These are phyloP conservation scores for Turritis glabra DNA, from an alignment of 345 rosid species.

Conservation along the genomic window DNA sequence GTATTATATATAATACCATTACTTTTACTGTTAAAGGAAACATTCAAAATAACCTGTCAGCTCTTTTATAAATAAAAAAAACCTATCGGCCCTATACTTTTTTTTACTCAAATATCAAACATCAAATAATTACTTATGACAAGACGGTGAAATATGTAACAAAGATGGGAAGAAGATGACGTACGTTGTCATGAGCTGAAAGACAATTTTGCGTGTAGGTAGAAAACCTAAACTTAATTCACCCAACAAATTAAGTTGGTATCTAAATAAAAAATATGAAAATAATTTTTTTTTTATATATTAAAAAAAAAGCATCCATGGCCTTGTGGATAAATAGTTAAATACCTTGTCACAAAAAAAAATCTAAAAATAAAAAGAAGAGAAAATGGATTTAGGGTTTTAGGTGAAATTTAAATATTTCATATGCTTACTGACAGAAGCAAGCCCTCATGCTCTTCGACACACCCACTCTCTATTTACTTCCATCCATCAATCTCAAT, in stretches of 20 bases:
- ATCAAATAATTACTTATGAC: constrained; percentile 32
- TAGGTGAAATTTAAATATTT: constrained; percentile 19
- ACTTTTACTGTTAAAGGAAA: background rate
- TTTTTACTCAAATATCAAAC: constrained; percentile 5
- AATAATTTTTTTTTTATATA: background rate
- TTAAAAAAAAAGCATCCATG: background rate
- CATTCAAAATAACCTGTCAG: background rate
- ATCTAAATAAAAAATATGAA: background rate
- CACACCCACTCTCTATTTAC: constrained; percentile 31
- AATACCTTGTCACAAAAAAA: background rate
- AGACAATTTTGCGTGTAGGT: constrained; percentile 37
- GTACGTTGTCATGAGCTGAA: constrained; percentile 35
- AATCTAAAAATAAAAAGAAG: background rate
- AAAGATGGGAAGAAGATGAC: constrained; percentile 28
- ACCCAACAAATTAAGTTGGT: constrained; percentile 14
- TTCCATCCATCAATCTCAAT: constrained; percentile 39
- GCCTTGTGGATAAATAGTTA: background rate
- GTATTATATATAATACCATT: background rate
- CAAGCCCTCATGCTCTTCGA: constrained; percentile 39
- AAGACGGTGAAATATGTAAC: constrained; percentile 37
- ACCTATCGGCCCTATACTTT: background rate
- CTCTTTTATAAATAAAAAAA: no score
- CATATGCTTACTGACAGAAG: constrained; percentile 46
- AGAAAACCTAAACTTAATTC: constrained; percentile 18
- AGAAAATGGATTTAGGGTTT: constrained; percentile 24